phyloP scores from a whole-genome alignment of 805 yeast genomes.

The Lipomyces oligophaga region DNA sequence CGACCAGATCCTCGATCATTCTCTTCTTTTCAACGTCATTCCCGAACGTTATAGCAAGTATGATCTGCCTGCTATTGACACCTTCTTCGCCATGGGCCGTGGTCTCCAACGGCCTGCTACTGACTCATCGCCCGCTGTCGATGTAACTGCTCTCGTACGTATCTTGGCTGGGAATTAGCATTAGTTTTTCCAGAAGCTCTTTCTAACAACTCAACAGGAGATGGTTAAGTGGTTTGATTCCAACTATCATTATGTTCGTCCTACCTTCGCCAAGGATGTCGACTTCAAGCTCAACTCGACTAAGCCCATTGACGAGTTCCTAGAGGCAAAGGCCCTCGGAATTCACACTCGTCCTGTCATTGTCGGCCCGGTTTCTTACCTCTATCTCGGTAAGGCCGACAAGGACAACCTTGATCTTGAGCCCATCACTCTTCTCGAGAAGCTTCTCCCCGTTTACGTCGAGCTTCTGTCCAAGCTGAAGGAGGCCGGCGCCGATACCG shows the following conservation, averaged over 20 bases:
- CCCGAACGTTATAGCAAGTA: constrained; percentile 96
- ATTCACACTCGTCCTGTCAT: constrained; percentile 96
- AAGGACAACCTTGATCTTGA: constrained; percentile 93
- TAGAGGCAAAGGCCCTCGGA: constrained; percentile 96
- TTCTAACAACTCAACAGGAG: constrained; percentile 43
- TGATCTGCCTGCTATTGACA: constrained; percentile 83
- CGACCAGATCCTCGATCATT: constrained; percentile 93
- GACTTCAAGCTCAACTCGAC: constrained; percentile 92
- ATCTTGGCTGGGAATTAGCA: neutral
- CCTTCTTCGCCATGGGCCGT: constrained; percentile 98
- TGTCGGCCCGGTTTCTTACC: constrained; percentile 94
- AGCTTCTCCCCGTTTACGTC: constrained; percentile 89
- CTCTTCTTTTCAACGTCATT: constrained; percentile 87
- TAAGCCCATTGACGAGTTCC: constrained; percentile 95
- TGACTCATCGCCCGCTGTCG: constrained; percentile 81
- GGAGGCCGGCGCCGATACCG: constrained; percentile 90
- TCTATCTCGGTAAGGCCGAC: constrained; percentile 95
- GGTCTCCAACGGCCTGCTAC: constrained; percentile 98
- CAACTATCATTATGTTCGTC: constrained; percentile 99
- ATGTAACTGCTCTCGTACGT: constrained; percentile 80
- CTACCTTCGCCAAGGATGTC: constrained; percentile 94
- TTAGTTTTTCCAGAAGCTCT: neutral
- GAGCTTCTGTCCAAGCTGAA: constrained; percentile 82
- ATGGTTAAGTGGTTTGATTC: constrained; percentile 99
- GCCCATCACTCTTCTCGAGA: constrained; percentile 84